Evolutionary conservation across 495 filamentous ascomycete species (phyloP).

Genomic region (Aspergillus bertholletiae): DNA sequence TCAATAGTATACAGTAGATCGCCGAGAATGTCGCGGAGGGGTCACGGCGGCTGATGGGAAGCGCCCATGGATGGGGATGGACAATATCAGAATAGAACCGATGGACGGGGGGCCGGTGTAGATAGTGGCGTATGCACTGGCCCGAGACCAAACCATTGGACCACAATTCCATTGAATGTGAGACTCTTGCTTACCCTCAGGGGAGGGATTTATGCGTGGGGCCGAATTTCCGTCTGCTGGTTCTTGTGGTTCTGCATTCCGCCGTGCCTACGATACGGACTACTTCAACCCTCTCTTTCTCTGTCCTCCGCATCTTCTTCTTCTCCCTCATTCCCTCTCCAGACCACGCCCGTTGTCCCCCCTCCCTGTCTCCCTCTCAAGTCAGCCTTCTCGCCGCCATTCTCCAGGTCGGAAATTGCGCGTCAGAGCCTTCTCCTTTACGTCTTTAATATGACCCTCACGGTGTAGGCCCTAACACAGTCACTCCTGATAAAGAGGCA

Average conservation of each 20-base stretch:
- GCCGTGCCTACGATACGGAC: slow-evolving; percentile 4
- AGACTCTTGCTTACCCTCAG: background rate
- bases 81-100: background rate
- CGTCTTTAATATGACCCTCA: slow-evolving; percentile 5
- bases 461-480: background rate
- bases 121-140: background rate
- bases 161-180: background rate
- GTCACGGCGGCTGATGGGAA: background rate
- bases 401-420: background rate
- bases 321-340: slow-evolving; percentile 1
- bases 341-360: no score
- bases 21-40: background rate
- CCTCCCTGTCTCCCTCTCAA: background rate
- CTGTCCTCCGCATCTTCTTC: slow-evolving; percentile 4
- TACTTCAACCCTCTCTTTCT: slow-evolving; percentile 3
- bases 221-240: background rate
- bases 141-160: background rate
- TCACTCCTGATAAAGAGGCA: slow-evolving; percentile 16
- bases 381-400: background rate
- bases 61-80: background rate
- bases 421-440: background rate
- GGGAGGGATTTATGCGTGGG: background rate
- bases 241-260: slow-evolving; percentile 1
- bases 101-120: no score
- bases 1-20: background rate